These are phyloP conservation scores for Yueomyces sp. DNA, from an alignment of 805 yeast genomes.

Conservation along the genomic window DNA sequence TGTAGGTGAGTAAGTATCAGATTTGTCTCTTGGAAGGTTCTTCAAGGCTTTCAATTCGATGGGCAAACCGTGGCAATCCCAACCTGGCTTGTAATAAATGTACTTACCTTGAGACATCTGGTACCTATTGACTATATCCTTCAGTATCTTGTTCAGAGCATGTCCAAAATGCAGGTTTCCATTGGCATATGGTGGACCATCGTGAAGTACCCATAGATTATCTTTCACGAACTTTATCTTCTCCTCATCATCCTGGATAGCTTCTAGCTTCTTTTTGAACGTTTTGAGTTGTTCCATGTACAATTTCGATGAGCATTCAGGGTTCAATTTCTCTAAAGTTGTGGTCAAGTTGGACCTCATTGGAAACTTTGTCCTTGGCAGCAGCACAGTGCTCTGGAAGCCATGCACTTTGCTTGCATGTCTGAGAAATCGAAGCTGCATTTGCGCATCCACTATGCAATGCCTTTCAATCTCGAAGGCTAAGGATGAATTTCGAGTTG, in stretches of 20 bases:
- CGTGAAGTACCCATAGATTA: constrained; percentile 60
- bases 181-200: constrained; percentile 98
- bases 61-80: constrained; percentile 99
- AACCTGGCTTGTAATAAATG: constrained; percentile 76
- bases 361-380: constrained; percentile 64
- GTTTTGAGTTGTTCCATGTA: constrained; percentile 47
- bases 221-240: constrained; percentile 16
- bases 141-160: constrained; percentile 76
- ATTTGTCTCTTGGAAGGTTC: constrained; percentile 26
- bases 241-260: constrained; percentile 10
- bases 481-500: too few species aligned
- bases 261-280: constrained; percentile 6
- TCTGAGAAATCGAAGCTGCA: neutral
- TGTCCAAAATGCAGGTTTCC: constrained; percentile 90
- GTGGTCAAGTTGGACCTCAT: constrained; percentile 38
- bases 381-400: constrained; percentile 39
- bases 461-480: too few species aligned
- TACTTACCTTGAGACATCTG: constrained; percentile 49
- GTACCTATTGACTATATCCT: constrained; percentile 71
- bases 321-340: constrained; percentile 31
- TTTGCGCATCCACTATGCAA: too few species aligned
- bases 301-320: constrained; percentile 42
- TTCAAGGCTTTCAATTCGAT: constrained; percentile 78
- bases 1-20: constrained; percentile 23
- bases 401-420: constrained; percentile 13